Conservation (phyloP, 495 filamentous ascomycete genomes). For the Neurospora sp. region DNA sequence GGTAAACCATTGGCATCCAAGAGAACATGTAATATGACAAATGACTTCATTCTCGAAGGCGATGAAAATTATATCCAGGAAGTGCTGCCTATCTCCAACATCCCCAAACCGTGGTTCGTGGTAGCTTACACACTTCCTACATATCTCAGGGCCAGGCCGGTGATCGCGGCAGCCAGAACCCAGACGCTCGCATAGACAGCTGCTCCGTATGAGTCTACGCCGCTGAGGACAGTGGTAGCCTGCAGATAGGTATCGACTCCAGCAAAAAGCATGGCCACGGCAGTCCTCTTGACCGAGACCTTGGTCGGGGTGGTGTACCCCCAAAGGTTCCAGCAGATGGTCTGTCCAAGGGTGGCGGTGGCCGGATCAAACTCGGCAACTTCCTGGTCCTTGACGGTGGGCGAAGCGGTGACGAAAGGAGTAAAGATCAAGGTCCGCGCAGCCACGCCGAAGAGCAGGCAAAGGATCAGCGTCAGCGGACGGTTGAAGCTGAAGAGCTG, state of each 20-base stretch:
- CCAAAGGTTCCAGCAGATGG: slow-evolving; percentile 50
- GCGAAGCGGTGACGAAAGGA: slow-evolving; percentile 45
- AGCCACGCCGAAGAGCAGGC: slow-evolving; percentile 49
- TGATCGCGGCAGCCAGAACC: slow-evolving; percentile 48
- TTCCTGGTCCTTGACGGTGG: slow-evolving; percentile 25
- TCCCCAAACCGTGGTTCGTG: neutral
- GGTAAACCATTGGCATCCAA: neutral
- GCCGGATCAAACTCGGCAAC: slow-evolving; percentile 39
- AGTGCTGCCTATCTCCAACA: neutral
- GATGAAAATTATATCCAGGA: neutral
- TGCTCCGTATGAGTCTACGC: slow-evolving; percentile 57
- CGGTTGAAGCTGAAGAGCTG: slow-evolving; percentile 48
- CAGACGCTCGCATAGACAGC: slow-evolving; percentile 61
- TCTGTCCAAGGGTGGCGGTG: slow-evolving; percentile 47
- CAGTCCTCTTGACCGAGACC: slow-evolving; percentile 53
- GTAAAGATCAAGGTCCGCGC: slow-evolving; percentile 67
- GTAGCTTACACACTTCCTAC: slow-evolving; percentile 16
- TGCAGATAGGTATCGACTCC: slow-evolving; percentile 56
- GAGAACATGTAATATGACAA: neutral
- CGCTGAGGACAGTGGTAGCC: slow-evolving; percentile 49
- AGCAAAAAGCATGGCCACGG: slow-evolving; percentile 44
- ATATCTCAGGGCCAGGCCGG: slow-evolving; percentile 44
- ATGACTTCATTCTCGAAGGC: neutral
- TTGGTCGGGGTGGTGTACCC: slow-evolving; percentile 52
- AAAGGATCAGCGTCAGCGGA: slow-evolving; percentile 21